Base-by-base conservation (phyloP, 306 rosid genomes). In the Trifolium subterraneum region DNA sequence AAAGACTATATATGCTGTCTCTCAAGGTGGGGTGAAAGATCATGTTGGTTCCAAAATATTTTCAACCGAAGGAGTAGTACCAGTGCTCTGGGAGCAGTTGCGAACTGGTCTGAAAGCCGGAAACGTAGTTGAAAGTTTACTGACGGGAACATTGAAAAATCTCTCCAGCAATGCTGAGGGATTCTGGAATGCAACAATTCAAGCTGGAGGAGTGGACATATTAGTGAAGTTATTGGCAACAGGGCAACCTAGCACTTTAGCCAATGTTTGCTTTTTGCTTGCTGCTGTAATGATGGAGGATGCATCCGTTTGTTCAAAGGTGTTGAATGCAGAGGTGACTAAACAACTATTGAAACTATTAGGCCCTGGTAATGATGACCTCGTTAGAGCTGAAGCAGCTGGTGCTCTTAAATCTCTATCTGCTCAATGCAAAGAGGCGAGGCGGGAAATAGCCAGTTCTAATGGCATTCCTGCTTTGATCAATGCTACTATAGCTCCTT, bases 11-110 rank as follows among this genome's bases (percentile, higher is more conserved):
- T 90, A 82, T 81, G 95, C 97, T 76, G 99, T 95, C 78, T 95
- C 99, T 75, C 98, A 95, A 85, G 99, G 87, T 81, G 98, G 96
- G 54, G 93, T 77, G 4, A 88, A 85, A 83, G 99, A 95, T 88
- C 99, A 92, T 36, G 93, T 95, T 64, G 99, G 99, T 55, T 95
- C 99, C 8, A 95, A 95, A 83, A 95, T 95, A 2, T 95, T 92
- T 81, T 90, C 99, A 62, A 95, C 99, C 54, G 99, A 95, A 89
- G 99, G 99, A 80, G 99, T 95, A 80, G 98, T 95, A 67, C 98
- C 97, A 0, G 96, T 86, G 77, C 96, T 95, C 42, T 95, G 98
- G 99, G 85, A 82, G 85, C 93, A 86, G 84, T 87, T 95, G 79
- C 79, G 56, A 41, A 89, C 84, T 47, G 99, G 99, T 51, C 71